A percentile compares a stretch with the other conserved stretches of the same genome.
phyloP scores from a whole-genome alignment of 768 basidiomycete species.

The Amanita muscaria region DNA sequence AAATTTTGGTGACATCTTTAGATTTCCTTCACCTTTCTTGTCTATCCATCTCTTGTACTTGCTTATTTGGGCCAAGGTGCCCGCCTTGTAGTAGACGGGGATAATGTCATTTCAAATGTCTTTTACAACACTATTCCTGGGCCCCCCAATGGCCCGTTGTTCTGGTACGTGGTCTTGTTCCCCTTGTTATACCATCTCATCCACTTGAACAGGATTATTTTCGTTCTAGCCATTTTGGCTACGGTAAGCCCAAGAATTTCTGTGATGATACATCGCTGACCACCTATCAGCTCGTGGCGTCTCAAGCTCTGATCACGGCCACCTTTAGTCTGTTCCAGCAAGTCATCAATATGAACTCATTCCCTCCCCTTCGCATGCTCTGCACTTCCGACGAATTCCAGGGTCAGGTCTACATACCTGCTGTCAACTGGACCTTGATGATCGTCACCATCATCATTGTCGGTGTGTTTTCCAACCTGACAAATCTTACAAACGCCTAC shows the following conservation, averaged over 20 bases:
- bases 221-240: constrained; percentile 54
- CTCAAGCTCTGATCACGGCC: constrained; percentile 63
- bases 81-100: constrained; percentile 43
- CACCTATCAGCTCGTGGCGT: constrained; percentile 42
- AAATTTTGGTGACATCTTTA: constrained; percentile 12
- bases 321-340: constrained; percentile 58
- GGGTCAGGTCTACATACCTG: constrained; percentile 62
- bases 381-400: constrained; percentile 53
- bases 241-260: constrained; percentile 32
- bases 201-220: constrained; percentile 41
- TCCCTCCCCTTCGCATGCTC: constrained; percentile 48
- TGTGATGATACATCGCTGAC: neutral
- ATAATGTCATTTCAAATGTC: constrained; percentile 39
- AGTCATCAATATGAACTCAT: constrained; percentile 50
- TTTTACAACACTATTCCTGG: constrained; percentile 66
- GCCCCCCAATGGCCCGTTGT: constrained; percentile 38
- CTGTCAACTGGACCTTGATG: constrained; percentile 52
- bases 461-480: constrained; percentile 44
- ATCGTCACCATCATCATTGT: constrained; percentile 45
- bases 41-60: constrained; percentile 52
- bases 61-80: constrained; percentile 71
- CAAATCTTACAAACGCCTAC: constrained; percentile 50
- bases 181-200: neutral
- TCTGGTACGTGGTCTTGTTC: constrained; percentile 35
- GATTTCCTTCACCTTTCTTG: constrained; percentile 43